These are phyloP conservation scores for Myrmaecium sp. DNA, from an alignment of 2,329 filamentous ascomycete genomes.

Conservation along the genomic window DNA sequence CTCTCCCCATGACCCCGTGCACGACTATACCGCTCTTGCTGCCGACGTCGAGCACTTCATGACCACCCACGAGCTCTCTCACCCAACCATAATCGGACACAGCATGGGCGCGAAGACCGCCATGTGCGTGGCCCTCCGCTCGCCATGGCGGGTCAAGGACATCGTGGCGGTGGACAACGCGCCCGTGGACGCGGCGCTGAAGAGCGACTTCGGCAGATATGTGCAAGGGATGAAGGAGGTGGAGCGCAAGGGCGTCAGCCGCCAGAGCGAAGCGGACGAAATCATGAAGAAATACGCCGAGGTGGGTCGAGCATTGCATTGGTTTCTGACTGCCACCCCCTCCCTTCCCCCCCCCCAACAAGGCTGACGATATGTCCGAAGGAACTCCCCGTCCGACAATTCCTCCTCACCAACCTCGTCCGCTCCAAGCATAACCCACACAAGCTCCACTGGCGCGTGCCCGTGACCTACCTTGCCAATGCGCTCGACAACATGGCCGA, in stretches of 20 bases:
- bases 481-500: conserved; percentile 63
- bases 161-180: conserved; percentile 85
- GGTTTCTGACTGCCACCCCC: not conserved
- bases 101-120: conserved; percentile 94
- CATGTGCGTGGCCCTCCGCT: conserved; percentile 66
- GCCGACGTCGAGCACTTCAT: conserved; percentile 72
- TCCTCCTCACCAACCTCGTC: conserved; percentile 73
- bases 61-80: conserved; percentile 46
- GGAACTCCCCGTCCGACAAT: conserved; percentile 67
- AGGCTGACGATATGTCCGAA: conserved; percentile 17
- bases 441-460: conserved; percentile 65
- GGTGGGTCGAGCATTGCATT: conserved; percentile 22
- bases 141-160: conserved; percentile 48
- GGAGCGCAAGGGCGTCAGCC: conserved; percentile 48
- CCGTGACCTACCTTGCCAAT: conserved; percentile 51
- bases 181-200: conserved; percentile 62
- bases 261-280: conserved; percentile 60
- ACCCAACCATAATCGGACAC: conserved; percentile 72
- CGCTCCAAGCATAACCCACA: conserved; percentile 34
- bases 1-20: conserved; percentile 57
- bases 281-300: conserved; percentile 62
- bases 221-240: conserved; percentile 72
- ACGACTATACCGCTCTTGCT: conserved; percentile 72
- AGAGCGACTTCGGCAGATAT: conserved; percentile 62
- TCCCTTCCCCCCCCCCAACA: conserved; percentile 6